Conservation (phyloP, 257 asterid species). For the Cruciata laevipes region DNA sequence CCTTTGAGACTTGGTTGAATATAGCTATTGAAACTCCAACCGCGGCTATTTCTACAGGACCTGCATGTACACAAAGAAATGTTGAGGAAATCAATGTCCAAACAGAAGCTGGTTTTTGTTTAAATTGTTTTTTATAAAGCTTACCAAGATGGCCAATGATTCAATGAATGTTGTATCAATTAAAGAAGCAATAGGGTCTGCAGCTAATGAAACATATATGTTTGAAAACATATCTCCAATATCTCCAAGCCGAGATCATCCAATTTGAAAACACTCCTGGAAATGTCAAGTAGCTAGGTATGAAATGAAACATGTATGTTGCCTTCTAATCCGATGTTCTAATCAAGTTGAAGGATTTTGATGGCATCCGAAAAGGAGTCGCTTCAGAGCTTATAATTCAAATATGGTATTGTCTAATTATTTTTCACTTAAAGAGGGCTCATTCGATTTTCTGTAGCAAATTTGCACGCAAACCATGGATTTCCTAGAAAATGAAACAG, state of each 20-base stretch:
- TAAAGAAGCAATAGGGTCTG: constrained; percentile 88
- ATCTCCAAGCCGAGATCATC: constrained; percentile 80
- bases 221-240: constrained; percentile 61
- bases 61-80: constrained; percentile 18
- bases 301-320: background rate
- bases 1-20: constrained; percentile 79
- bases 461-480: too few relatives aligned
- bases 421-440: too few relatives aligned
- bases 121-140: background rate
- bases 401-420: too few relatives aligned
- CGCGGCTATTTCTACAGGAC: constrained; percentile 79
- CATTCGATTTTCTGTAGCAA: too few relatives aligned
- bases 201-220: constrained; percentile 87
- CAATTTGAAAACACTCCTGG: constrained; percentile 51
- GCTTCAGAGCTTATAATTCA: too few relatives aligned
- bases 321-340: background rate
- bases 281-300: background rate
- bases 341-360: too few relatives aligned
- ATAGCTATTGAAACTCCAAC: constrained; percentile 89
- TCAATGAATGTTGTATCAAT: constrained; percentile 77
- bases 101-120: too few relatives aligned
- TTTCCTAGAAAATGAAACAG: too few relatives aligned
- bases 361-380: too few relatives aligned
- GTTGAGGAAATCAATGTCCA: background rate
- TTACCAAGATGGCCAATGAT: constrained; percentile 85